Conservation (phyloP, 768 basidiomycete species). For the Leucogyrophana mollusca region DNA sequence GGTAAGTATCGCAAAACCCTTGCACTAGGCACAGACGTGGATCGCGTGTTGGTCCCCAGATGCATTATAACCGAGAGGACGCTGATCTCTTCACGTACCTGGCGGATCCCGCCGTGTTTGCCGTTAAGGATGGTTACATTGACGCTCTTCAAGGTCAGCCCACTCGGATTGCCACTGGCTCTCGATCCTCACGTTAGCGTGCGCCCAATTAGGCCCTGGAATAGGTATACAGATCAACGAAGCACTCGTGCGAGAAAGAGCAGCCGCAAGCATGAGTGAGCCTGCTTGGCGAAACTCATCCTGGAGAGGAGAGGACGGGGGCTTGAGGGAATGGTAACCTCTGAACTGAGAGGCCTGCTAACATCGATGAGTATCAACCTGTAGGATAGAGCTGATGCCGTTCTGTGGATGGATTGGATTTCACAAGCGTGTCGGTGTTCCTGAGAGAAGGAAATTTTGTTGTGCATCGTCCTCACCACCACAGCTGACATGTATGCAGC, state of each 20-base stretch:
- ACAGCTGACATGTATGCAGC: no score
- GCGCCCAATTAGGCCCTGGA: constrained; percentile 49
- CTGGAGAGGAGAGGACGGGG: constrained; percentile 55
- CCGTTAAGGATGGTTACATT: constrained; percentile 52
- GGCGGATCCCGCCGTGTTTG: constrained; percentile 48
- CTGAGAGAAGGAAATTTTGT: no score
- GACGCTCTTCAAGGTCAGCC: constrained; percentile 38
- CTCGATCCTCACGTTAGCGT: neutral
- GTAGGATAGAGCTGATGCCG: no score
- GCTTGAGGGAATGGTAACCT: constrained; percentile 51
- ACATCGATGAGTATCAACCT: no score
- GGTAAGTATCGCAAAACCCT: constrained; percentile 25
- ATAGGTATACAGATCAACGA: constrained; percentile 66
- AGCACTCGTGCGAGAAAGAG: constrained; percentile 39
- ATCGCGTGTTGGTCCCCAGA: constrained; percentile 30
- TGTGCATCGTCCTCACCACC: no score
- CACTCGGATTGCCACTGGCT: neutral
- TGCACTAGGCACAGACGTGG: no score
- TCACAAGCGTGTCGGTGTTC: no score
- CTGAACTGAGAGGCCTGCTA: no score
- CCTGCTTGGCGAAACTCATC: constrained; percentile 33
- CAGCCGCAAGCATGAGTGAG: constrained; percentile 13
- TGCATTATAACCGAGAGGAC: constrained; percentile 60
- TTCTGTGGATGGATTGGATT: no score
- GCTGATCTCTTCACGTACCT: constrained; percentile 66